phyloP scores from a whole-genome alignment of 2,329 filamentous ascomycete species.

The Neopestalotiopsis rosae region DNA sequence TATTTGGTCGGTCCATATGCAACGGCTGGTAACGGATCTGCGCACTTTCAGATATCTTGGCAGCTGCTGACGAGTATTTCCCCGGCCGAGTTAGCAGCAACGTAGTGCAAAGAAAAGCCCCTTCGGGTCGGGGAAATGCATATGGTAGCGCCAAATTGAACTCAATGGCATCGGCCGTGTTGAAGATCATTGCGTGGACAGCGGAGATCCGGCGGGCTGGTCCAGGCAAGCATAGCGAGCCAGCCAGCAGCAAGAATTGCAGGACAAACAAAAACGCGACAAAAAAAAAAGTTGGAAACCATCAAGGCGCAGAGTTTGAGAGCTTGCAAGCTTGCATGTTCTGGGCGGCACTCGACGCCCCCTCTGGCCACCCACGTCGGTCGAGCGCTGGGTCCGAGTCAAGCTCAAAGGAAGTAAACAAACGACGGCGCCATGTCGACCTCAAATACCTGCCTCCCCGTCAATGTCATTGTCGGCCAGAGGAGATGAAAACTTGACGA shows the following conservation, averaged over 20 bases:
- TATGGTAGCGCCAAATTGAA: not conserved
- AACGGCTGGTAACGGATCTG: not conserved
- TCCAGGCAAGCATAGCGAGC: not conserved
- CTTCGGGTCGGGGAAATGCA: not conserved
- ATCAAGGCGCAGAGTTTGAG: not conserved
- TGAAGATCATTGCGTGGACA: not conserved
- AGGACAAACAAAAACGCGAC: not conserved
- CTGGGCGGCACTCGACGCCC: not conserved
- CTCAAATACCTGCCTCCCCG: not conserved
- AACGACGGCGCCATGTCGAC: not conserved
- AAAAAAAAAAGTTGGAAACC: not conserved
- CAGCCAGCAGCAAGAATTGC: not conserved
- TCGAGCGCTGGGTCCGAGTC: conserved; percentile 1
- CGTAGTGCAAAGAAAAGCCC: not conserved
- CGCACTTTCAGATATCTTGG: not conserved
- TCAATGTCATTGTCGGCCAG: not conserved
- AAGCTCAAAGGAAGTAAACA: not conserved
- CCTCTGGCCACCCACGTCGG: not conserved
- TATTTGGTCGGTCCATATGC: not conserved
- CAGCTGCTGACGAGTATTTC: not conserved
- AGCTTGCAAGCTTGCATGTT: not conserved
- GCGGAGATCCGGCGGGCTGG: not conserved
- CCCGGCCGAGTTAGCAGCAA: not conserved
- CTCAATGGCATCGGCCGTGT: not conserved
- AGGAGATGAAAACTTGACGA: not conserved